phyloP scores from a whole-genome alignment of 2,329 filamentous ascomycete species.

The Pseudohalonectria lignicola region DNA sequence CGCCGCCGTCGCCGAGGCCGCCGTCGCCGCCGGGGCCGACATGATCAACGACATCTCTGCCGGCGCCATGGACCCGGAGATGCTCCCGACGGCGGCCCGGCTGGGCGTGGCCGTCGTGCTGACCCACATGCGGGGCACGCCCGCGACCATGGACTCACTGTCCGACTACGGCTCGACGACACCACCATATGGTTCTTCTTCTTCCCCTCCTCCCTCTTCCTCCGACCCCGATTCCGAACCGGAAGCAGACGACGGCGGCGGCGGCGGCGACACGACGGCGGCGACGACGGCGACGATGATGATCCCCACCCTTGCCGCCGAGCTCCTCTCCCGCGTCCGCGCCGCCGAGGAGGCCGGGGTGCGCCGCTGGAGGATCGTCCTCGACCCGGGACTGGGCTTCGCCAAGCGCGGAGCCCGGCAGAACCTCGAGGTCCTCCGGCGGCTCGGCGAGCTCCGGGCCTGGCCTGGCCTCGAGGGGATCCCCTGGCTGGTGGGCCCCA shows the following conservation, averaged over 20 bases:
- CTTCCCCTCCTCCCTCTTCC: neutral
- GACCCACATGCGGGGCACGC: slow-evolving; percentile 91
- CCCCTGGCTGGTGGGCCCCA: slow-evolving; percentile 84
- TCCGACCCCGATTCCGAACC: neutral
- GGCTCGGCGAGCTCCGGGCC: slow-evolving; percentile 50
- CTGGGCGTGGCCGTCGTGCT: slow-evolving; percentile 70
- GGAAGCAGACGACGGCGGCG: slow-evolving; percentile 8
- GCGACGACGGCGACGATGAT: no score
- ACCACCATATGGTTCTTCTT: no score
- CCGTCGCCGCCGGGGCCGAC: slow-evolving; percentile 70
- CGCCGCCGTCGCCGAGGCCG: slow-evolving; percentile 66
- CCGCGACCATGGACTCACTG: slow-evolving; percentile 65
- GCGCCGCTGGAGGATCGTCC: slow-evolving; percentile 83
- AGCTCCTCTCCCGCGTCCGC: slow-evolving; percentile 58
- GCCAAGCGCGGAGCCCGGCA: slow-evolving; percentile 68
- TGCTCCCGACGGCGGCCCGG: slow-evolving; percentile 70
- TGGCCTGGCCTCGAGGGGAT: slow-evolving; percentile 57
- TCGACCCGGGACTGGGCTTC: slow-evolving; percentile 91
- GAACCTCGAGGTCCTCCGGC: slow-evolving; percentile 69
- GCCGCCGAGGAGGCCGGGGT: slow-evolving; percentile 74
- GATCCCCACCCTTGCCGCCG: slow-evolving; percentile 50
- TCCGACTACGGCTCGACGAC: slow-evolving; percentile 41
- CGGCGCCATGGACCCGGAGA: slow-evolving; percentile 64
- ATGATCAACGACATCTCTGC: slow-evolving; percentile 93
- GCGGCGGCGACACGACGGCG: slow-evolving; percentile 3